These are phyloP conservation scores for Zizania palustris DNA, from an alignment of 202 grass and related monocot genomes.

Conservation along the genomic window DNA sequence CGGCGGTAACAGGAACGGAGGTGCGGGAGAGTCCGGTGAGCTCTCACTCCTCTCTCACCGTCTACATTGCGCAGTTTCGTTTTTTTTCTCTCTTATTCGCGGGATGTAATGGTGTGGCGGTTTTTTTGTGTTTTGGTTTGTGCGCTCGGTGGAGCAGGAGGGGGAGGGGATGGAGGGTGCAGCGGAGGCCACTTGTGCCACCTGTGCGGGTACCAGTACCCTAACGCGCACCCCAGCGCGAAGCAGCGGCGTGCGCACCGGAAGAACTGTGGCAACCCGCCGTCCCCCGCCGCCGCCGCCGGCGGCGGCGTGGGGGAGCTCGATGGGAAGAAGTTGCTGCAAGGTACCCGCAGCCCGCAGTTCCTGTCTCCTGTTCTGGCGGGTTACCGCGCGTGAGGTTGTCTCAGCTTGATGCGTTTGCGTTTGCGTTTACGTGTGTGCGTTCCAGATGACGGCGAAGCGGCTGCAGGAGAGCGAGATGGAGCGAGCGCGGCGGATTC, in stretches of 20 bases:
- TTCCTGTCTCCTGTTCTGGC: not conserved
- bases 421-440: conserved; percentile 15
- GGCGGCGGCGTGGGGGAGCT: conserved; percentile 8
- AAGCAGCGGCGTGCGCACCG: conserved; percentile 68
- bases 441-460: conserved; percentile 15
- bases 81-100: too few species aligned
- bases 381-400: not conserved
- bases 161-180: not conserved
- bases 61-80: not conserved
- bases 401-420: conserved; percentile 28
- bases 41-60: not conserved
- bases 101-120: conserved; percentile 31
- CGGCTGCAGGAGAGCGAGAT: not conserved
- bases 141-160: conserved; percentile 20
- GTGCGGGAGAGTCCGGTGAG: conserved; percentile 37
- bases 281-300: not conserved
- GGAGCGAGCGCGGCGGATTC: conserved; percentile 27
- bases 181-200: conserved; percentile 46
- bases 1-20: conserved; percentile 35
- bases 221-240: conserved; percentile 64
- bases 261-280: conserved; percentile 53
- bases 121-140: conserved; percentile 15
- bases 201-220: conserved; percentile 64
- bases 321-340: conserved; percentile 9
- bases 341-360: conserved; percentile 1